These are phyloP conservation scores for Litsea cubeba DNA, from an alignment of 164 flowering plant species.

Conservation along the genomic window DNA sequence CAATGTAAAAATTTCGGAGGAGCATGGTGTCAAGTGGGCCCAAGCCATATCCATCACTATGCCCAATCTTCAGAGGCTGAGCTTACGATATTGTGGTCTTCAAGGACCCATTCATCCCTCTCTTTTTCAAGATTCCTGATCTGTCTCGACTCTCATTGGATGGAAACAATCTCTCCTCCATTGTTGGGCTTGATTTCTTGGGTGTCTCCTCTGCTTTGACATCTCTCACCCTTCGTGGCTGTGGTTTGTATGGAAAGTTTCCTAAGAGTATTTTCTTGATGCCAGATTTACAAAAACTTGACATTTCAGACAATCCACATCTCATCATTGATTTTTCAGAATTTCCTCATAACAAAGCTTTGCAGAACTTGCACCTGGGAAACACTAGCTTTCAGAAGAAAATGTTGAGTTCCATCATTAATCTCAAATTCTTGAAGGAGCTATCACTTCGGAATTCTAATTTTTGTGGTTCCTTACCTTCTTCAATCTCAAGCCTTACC, in stretches of 20 bases:
- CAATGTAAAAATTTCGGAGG: conserved; percentile 25
- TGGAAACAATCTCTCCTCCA: conserved; percentile 20
- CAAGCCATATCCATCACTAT: background rate
- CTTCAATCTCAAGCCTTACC: no score
- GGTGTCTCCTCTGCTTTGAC: background rate
- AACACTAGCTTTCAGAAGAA: background rate
- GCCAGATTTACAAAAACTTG: conserved; percentile 18
- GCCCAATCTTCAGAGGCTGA: conserved; percentile 24
- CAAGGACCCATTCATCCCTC: conserved; percentile 22
- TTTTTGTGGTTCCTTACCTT: no score
- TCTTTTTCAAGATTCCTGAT: background rate
- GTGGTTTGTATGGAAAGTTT: conserved; percentile 23
- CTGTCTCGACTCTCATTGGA: conserved; percentile 23
- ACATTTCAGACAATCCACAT: conserved; percentile 14
- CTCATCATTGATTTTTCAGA: background rate
- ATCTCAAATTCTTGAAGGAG: background rate
- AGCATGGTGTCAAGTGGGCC: conserved; percentile 18
- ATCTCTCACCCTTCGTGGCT: background rate
- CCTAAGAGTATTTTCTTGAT: conserved; percentile 24
- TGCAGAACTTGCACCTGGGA: background rate
- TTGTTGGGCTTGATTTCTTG: conserved; percentile 25
- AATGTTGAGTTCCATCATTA: background rate
- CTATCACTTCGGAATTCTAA: background rate
- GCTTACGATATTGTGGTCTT: conserved; percentile 24
- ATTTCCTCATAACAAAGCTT: background rate